Conservation (phyloP, 2,329 filamentous ascomycete species). For the Penicillium rolfsii region DNA sequence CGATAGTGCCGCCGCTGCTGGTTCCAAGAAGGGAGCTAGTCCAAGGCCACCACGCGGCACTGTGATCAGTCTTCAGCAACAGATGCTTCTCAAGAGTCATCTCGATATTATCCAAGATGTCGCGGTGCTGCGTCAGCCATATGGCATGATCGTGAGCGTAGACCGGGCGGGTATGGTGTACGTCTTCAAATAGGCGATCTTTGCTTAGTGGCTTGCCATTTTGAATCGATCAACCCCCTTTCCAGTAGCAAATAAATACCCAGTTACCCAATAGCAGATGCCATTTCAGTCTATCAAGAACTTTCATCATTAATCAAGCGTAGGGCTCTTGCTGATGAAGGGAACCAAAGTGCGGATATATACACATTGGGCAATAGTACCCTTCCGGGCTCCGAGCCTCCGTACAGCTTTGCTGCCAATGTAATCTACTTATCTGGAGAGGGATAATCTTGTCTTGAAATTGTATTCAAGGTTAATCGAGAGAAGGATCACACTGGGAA, state of each 20-base stretch:
- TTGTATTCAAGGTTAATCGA: background rate
- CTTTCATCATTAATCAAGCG: background rate
- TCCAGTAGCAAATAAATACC: background rate
- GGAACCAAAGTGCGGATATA: too few relatives aligned
- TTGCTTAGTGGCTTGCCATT: background rate
- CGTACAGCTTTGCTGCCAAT: background rate
- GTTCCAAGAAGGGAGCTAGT: conserved; percentile 42
- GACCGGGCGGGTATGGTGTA: conserved; percentile 89
- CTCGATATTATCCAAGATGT: conserved; percentile 87
- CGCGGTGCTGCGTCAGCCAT: conserved; percentile 83
- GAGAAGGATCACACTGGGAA: background rate
- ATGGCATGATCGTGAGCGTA: conserved; percentile 88
- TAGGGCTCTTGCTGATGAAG: background rate
- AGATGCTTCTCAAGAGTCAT: conserved; percentile 82
- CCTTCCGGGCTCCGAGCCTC: background rate
- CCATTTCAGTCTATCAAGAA: background rate
- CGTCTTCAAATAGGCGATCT: conserved; percentile 64
- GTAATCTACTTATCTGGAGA: background rate
- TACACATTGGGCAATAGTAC: too few relatives aligned
- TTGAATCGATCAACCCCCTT: background rate
- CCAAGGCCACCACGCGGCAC: conserved; percentile 70
- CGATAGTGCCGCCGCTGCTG: conserved; percentile 21
- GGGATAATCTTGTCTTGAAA: background rate
- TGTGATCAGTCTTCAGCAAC: conserved; percentile 85
- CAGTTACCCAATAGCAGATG: background rate